These are phyloP conservation scores for Colletotrichum orchidophilum DNA, from an alignment of 2,329 filamentous ascomycete genomes.

Conservation along the genomic window DNA sequence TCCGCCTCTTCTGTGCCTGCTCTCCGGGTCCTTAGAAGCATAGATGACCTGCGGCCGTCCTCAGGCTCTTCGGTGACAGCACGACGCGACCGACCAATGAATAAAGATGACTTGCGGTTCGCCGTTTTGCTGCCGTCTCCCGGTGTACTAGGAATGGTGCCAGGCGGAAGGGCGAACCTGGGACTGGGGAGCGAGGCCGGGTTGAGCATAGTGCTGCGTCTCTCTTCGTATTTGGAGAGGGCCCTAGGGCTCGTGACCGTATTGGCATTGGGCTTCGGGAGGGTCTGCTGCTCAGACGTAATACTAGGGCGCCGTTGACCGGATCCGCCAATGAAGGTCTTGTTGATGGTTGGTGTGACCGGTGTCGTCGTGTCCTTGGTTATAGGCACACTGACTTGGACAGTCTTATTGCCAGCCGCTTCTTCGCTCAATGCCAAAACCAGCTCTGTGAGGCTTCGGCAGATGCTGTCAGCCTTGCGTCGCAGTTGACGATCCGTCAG, in stretches of 20 bases:
- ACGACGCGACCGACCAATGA: slow-evolving; percentile 56
- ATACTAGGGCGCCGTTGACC: slow-evolving; percentile 53
- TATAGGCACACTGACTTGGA: slow-evolving; percentile 34
- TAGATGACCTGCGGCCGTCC: slow-evolving; percentile 58
- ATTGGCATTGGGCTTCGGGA: slow-evolving; percentile 34
- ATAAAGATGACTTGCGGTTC: slow-evolving; percentile 64
- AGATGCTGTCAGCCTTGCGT: slow-evolving; percentile 91
- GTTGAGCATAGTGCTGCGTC: slow-evolving; percentile 57
- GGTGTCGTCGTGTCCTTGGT: slow-evolving; percentile 41
- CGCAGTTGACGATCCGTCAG: slow-evolving; percentile 85
- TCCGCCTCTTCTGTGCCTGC: slow-evolving; percentile 59
- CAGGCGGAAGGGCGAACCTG: slow-evolving; percentile 45
- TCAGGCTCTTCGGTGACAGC: slow-evolving; percentile 61
- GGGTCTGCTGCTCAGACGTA: slow-evolving; percentile 47
- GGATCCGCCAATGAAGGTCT: slow-evolving; percentile 46
- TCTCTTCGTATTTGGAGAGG: slow-evolving; percentile 63
- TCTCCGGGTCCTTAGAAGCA: slow-evolving; percentile 56
- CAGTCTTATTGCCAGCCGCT: slow-evolving; percentile 46
- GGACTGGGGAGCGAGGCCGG: slow-evolving; percentile 57
- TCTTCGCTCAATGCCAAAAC: slow-evolving; percentile 84
- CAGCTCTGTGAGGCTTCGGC: slow-evolving; percentile 90
- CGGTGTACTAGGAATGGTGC: slow-evolving; percentile 48
- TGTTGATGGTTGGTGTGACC: slow-evolving; percentile 57
- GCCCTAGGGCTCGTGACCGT: slow-evolving; percentile 56
- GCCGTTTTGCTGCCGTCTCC: slow-evolving; percentile 45